phyloP scores from a whole-genome alignment of 768 basidiomycete genomes.

The Rhodocollybia butyracea region DNA sequence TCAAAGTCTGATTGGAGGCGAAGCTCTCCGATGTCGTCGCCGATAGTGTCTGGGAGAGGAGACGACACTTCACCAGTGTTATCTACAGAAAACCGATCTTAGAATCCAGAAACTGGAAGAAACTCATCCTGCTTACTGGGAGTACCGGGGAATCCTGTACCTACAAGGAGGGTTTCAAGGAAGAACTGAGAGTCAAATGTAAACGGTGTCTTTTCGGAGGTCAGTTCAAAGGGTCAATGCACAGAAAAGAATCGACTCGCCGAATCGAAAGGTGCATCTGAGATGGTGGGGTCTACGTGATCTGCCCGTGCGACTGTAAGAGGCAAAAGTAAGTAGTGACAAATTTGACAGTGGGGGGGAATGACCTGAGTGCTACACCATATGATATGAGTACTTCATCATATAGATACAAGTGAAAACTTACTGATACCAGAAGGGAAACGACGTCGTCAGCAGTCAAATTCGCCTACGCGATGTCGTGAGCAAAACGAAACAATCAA shows the following conservation, averaged over 20 bases:
- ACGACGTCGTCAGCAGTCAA: constrained; percentile 30
- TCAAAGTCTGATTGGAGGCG: constrained; percentile 26
- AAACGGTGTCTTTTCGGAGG: constrained; percentile 24
- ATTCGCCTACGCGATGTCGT: constrained; percentile 11
- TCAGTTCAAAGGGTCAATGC: constrained; percentile 4
- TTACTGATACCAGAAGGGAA: constrained; percentile 29
- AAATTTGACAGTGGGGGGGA: background rate
- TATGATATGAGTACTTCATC: background rate
- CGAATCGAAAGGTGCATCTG: constrained; percentile 9
- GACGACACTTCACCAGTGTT: constrained; percentile 21
- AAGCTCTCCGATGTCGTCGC: constrained; percentile 20
- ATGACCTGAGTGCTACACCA: background rate
- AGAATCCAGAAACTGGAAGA: background rate
- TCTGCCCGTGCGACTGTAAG: constrained; percentile 19
- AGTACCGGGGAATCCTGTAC: constrained; percentile 23
- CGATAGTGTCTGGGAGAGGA: constrained; percentile 11
- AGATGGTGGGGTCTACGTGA: constrained; percentile 18
- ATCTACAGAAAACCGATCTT: background rate
- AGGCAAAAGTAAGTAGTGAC: background rate
- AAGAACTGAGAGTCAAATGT: constrained; percentile 29
- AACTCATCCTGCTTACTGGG: background rate
- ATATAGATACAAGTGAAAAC: background rate
- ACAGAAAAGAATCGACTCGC: constrained; percentile 10
- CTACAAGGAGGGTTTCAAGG: constrained; percentile 23
- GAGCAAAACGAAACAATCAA: background rate